Conservation (phyloP, 306 rosid species). For the Fagus sylvatica region DNA sequence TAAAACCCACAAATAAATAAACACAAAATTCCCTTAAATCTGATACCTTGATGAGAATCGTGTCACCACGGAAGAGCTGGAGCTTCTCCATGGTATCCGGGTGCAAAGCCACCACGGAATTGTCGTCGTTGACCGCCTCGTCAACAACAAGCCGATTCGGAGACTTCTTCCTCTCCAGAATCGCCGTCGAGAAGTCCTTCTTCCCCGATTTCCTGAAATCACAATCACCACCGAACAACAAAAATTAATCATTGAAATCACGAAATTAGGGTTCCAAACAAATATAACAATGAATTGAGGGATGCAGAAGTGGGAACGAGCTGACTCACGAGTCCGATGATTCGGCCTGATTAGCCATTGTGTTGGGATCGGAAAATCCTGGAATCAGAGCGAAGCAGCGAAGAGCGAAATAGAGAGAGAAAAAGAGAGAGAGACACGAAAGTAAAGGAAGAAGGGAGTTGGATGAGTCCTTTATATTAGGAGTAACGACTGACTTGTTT, state of each 20-base stretch:
- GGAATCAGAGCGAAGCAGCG: neutral
- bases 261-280: neutral
- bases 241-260: neutral
- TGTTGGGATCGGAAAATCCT: neutral
- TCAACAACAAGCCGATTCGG: slow-evolving; percentile 53
- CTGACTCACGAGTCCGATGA: slow-evolving; percentile 56
- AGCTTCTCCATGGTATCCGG: slow-evolving; percentile 52
- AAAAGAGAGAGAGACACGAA: too few species aligned
- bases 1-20: neutral
- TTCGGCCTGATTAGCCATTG: slow-evolving; percentile 51
- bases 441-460: too few species aligned
- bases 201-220: slow-evolving; percentile 38
- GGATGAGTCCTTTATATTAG: too few species aligned
- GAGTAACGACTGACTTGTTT: too few species aligned
- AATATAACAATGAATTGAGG: neutral
- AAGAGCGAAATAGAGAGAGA: too few species aligned
- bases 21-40: neutral
- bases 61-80: slow-evolving; percentile 51
- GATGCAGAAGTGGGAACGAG: neutral
- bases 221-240: neutral
- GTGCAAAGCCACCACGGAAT: slow-evolving; percentile 54
- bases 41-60: slow-evolving; percentile 49
- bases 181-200: slow-evolving; percentile 58
- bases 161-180: slow-evolving; percentile 50
- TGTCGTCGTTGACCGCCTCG: slow-evolving; percentile 46